phyloP scores from a whole-genome alignment of 164 flowering plant species.

The Sedum album region DNA sequence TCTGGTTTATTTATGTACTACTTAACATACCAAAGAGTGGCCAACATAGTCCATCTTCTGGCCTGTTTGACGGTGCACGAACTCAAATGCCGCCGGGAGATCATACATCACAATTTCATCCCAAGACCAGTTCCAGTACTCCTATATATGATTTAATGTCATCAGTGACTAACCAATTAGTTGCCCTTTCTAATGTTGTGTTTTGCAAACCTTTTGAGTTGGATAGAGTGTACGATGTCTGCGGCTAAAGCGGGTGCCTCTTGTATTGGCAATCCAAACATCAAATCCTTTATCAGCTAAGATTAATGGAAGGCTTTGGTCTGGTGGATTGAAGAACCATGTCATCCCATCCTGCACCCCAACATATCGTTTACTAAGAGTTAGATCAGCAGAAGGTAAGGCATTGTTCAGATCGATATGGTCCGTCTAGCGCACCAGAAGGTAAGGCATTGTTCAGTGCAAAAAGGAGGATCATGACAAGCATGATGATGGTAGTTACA shows the following conservation, averaged over 20 bases:
- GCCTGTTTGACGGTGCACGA: conserved; percentile 44
- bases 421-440: background rate
- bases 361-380: no score
- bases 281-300: conserved; percentile 67
- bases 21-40: conserved; percentile 50
- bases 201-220: conserved; percentile 20
- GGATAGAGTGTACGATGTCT: conserved; percentile 34
- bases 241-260: conserved; percentile 63
- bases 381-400: no score
- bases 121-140: conserved; percentile 76
- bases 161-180: background rate
- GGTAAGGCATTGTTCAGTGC: background rate
- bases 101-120: conserved; percentile 57
- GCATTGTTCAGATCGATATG: no score
- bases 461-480: background rate
- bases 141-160: conserved; percentile 21
- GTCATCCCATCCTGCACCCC: conserved; percentile 61
- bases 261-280: conserved; percentile 65
- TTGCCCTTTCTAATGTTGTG: background rate
- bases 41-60: conserved; percentile 60
- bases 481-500: background rate
- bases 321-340: conserved; percentile 56
- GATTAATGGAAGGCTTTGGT: conserved; percentile 45
- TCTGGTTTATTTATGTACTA: no score
- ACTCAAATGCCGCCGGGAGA: conserved; percentile 43